A percentile compares a stretch with the other conserved stretches of the same genome.
Conservation (phyloP, 2,329 filamentous ascomycete genomes). For the Paraphoma sp. region DNA sequence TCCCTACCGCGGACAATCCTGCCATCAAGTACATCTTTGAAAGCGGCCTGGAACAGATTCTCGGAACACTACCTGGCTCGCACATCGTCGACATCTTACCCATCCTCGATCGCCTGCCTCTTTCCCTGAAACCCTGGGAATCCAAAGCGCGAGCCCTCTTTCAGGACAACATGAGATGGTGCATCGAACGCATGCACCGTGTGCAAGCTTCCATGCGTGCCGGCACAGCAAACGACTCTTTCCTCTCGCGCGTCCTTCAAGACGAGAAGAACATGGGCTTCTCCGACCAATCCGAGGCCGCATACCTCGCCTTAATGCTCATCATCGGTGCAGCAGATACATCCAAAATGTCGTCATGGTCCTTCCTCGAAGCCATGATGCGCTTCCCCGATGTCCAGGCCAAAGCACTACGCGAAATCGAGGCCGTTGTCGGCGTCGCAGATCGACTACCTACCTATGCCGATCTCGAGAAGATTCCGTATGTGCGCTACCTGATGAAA, state of each 20-base stretch:
- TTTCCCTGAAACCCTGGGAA: slow-evolving; percentile 11
- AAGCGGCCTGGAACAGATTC: slow-evolving; percentile 9
- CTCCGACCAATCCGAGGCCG: slow-evolving; percentile 5
- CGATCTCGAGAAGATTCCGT: slow-evolving; percentile 53
- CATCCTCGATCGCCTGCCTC: slow-evolving; percentile 4
- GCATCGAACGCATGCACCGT: slow-evolving; percentile 2
- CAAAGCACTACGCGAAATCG: slow-evolving; percentile 56
- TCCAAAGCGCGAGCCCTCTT: slow-evolving; percentile 6
- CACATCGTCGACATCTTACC: slow-evolving; percentile 9
- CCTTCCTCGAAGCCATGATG: slow-evolving; percentile 53
- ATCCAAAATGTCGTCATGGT: slow-evolving; percentile 44
- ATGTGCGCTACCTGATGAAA: slow-evolving; percentile 62
- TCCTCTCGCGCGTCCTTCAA: slow-evolving; percentile 3
- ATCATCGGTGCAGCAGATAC: slow-evolving; percentile 15
- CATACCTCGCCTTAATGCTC: slow-evolving; percentile 14
- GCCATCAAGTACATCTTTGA: slow-evolving; percentile 11
- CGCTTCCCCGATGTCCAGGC: slow-evolving; percentile 55
- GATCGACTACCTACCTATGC: slow-evolving; percentile 43
- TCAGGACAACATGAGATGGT: slow-evolving; percentile 9
- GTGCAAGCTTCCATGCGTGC: slow-evolving; percentile 3
- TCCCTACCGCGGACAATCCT: slow-evolving; percentile 6
- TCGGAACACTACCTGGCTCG: slow-evolving; percentile 6
- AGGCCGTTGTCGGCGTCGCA: slow-evolving; percentile 45
- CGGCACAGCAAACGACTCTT: slow-evolving; percentile 3
- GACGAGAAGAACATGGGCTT: slow-evolving; percentile 10